A percentile compares a stretch with the other conserved stretches of the same genome.
These are phyloP conservation scores for Chaetomiaceae sp. DNA, from an alignment of 2,329 filamentous ascomycete species.

Conservation along the genomic window DNA sequence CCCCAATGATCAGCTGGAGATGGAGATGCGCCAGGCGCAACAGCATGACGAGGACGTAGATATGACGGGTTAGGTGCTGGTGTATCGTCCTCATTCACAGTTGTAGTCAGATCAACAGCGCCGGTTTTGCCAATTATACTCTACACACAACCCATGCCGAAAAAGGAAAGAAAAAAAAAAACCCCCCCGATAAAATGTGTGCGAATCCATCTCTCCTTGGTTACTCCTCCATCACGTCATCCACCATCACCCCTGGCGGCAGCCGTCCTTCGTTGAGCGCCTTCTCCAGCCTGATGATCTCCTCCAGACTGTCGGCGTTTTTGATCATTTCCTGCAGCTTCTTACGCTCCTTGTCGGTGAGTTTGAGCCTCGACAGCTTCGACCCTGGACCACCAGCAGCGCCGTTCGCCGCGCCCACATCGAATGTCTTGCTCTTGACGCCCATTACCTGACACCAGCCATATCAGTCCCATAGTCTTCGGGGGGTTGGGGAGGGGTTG, in stretches of 20 bases:
- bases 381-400: constrained; percentile 37
- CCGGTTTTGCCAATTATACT: background rate
- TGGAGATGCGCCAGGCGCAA: constrained; percentile 50
- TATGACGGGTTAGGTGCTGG: constrained; percentile 50
- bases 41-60: constrained; percentile 50
- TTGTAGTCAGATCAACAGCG: background rate
- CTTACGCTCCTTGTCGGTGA: constrained; percentile 85
- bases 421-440: constrained; percentile 73
- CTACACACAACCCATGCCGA: constrained; percentile 1
- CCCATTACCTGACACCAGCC: constrained; percentile 62
- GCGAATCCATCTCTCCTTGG: background rate
- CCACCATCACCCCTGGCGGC: constrained; percentile 61
- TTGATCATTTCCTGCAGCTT: constrained; percentile 81
- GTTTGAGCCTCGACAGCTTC: constrained; percentile 72
- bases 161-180: too few species aligned
- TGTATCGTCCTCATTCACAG: background rate
- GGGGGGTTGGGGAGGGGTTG: background rate
- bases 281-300: constrained; percentile 87
- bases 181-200: too few species aligned
- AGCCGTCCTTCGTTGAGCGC: constrained; percentile 85
- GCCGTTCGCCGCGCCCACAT: constrained; percentile 45
- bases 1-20: constrained; percentile 50
- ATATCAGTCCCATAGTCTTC: background rate
- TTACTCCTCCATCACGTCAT: constrained; percentile 58
- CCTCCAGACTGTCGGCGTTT: constrained; percentile 81